Evolutionary conservation across 2,329 filamentous ascomycete species (phyloP), one percentile per base, ranked within the genome.

Genomic region (Colletotrichum musae): DNA sequence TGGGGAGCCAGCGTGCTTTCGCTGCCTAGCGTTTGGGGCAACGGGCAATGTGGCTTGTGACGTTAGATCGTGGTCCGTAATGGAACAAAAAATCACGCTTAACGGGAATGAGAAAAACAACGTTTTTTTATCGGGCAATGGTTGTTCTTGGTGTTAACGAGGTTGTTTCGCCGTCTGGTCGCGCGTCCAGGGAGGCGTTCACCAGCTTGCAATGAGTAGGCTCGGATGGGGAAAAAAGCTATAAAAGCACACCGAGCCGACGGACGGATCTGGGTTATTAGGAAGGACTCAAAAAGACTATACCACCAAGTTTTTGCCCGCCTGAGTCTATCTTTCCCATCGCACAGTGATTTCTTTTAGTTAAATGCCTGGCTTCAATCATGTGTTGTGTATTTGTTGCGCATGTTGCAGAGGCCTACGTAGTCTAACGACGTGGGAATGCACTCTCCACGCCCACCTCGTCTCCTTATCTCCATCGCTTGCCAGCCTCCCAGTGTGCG

Each of bases 241-340:
- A 45, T 24, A 61, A 60, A 45, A 53, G 57, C 57, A 68, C 43
- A 64, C 58, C 53, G 64, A 50, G 58, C 58, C 58, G 51, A 70
- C 63, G 28, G 63, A 68, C 64, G 68, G 68, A 68, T 54, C 60
- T 62, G 68, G 64, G 64, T 68, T 68, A 69, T 70, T 68, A 70
- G 68, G 68, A 64, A 68, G 58, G 52, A 68, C 68, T 70, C 58
- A 54, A 70, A 70, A 70, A 70, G 56, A 70, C 57, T 68, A 70
- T 70, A 59, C 68, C 68, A 69, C 68, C 68, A 70, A 68, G 68
- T 69, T 70, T 68, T 70, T 70, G 68, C 68, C 58, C 67, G 67
- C 67, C 67, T 51, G 39, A 66, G 15, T 43, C 36, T 16, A 24
- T 45, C n/a, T 13, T 16, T 56, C 26, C 28, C 21, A 16, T 16